phyloP scores from a whole-genome alignment of 2,329 filamentous ascomycete genomes.

The Periglandula ipomoeae region DNA sequence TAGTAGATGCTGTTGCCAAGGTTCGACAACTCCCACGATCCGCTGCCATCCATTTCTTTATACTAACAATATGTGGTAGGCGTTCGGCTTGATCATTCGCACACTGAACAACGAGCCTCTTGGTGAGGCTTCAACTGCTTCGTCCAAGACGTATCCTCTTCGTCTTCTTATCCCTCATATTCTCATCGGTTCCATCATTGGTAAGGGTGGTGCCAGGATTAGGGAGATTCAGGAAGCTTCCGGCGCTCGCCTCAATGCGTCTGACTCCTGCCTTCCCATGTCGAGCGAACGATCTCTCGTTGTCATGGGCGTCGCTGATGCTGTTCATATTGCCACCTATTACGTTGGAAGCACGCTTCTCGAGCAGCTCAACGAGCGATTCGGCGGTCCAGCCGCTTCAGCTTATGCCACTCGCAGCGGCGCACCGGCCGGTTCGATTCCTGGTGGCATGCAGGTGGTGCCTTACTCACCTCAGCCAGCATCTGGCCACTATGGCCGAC shows the following conservation, averaged over 20 bases:
- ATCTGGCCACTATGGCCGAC: constrained; percentile 84
- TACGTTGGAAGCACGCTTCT: constrained; percentile 97
- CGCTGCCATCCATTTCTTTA: not conserved
- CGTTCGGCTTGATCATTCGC: constrained; percentile 95
- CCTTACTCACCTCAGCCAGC: constrained; percentile 92
- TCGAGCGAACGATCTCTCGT: constrained; percentile 97
- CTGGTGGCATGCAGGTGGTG: constrained; percentile 98
- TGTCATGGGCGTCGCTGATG: constrained; percentile 94
- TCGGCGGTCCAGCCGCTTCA: constrained; percentile 92
- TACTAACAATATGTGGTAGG: constrained; percentile 42
- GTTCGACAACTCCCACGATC: constrained; percentile 37
- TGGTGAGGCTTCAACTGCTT: constrained; percentile 75
- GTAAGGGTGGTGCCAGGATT: constrained; percentile 90
- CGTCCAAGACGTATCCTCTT: constrained; percentile 95
- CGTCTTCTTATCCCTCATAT: constrained; percentile 94
- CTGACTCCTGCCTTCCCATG: constrained; percentile 85
- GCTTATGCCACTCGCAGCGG: constrained; percentile 94
- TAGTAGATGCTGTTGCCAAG: constrained; percentile 95
- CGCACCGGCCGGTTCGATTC: constrained; percentile 84
- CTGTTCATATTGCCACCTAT: constrained; percentile 97
- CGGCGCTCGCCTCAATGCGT: constrained; percentile 91
- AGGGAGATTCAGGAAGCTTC: constrained; percentile 98
- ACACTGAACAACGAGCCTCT: constrained; percentile 96
- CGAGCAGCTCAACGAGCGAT: constrained; percentile 93
- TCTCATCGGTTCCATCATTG: constrained; percentile 96